A percentile compares a stretch with the other conserved stretches of the same genome.
Evolutionary conservation across 345 rosid species (phyloP).

Genomic region (Aquilaria malaccensis): DNA sequence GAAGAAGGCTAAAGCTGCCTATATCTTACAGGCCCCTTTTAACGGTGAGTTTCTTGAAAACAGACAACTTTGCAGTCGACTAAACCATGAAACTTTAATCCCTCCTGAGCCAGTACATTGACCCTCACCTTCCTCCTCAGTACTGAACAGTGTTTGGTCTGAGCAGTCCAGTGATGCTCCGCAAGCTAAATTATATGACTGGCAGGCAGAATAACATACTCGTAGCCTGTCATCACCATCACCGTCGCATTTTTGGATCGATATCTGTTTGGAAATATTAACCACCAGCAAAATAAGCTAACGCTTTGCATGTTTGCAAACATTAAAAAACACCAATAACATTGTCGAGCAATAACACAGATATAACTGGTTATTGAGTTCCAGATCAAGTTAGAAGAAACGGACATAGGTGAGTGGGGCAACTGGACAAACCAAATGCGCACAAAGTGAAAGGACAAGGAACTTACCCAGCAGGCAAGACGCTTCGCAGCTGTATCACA

Average conservation of each 20-base stretch:
- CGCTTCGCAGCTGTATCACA: slow-evolving; percentile 88
- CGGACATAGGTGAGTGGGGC: too few relatives aligned
- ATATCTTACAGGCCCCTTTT: slow-evolving; percentile 25
- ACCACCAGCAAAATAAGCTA: too few relatives aligned
- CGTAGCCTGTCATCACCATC: slow-evolving; percentile 95
- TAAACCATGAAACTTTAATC: slow-evolving; percentile 43
- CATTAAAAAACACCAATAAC: too few relatives aligned
- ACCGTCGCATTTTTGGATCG: slow-evolving; percentile 89
- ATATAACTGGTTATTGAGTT: too few relatives aligned
- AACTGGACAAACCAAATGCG: too few relatives aligned
- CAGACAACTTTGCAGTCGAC: slow-evolving; percentile 31
- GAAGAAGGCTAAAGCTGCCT: slow-evolving; percentile 21
- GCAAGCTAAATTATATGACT: slow-evolving; percentile 82
- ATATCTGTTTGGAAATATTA: slow-evolving; percentile 42
- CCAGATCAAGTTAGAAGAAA: too few relatives aligned
- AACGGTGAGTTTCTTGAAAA: slow-evolving; percentile 27
- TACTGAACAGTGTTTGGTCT: slow-evolving; percentile 93
- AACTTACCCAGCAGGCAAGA: slow-evolving; percentile 93
- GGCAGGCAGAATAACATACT: slow-evolving; percentile 92
- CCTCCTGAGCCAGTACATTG: slow-evolving; percentile 88
- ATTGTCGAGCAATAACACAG: too few relatives aligned
- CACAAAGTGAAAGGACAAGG: neutral
- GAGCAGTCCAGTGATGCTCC: slow-evolving; percentile 98
- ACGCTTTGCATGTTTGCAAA: too few relatives aligned
- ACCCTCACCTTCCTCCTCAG: slow-evolving; percentile 61